Evolutionary conservation across 2,329 filamentous ascomycete species (phyloP).

Genomic region (Phialemoniopsis sp.): DNA sequence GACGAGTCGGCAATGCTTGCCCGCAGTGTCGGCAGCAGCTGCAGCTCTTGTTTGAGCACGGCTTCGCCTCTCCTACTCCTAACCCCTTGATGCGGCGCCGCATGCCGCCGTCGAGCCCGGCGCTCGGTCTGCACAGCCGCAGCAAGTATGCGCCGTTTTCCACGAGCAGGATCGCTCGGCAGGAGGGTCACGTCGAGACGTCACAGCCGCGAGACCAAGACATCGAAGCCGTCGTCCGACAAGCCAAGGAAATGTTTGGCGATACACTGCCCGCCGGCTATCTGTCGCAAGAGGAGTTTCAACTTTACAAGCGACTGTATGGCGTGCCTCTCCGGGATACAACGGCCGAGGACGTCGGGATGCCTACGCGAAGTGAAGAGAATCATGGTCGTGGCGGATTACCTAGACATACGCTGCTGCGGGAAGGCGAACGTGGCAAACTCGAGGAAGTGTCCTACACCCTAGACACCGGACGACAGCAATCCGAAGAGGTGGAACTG

Average conservation of each 20-base stretch:
- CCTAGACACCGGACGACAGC: constrained; percentile 14
- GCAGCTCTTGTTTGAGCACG: constrained; percentile 8
- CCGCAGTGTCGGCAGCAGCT: constrained; percentile 13
- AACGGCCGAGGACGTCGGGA: constrained; percentile 53
- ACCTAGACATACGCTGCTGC: constrained; percentile 42
- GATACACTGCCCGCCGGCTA: constrained; percentile 71
- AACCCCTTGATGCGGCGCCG: neutral
- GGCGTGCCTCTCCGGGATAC: constrained; percentile 67
- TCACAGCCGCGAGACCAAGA: constrained; percentile 18
- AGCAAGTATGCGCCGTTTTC: too few relatives aligned
- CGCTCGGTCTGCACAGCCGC: too few relatives aligned
- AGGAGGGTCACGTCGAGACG: neutral
- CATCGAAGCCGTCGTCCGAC: constrained; percentile 62
- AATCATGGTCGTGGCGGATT: constrained; percentile 8
- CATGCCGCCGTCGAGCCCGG: neutral
- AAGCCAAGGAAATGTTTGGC: constrained; percentile 71
- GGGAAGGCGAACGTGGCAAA: constrained; percentile 49
- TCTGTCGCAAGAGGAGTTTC: constrained; percentile 66
- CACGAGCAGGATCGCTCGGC: neutral
- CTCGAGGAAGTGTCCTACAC: constrained; percentile 58
- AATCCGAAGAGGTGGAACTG: too few relatives aligned
- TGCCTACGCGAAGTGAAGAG: constrained; percentile 25
- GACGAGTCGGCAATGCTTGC: constrained; percentile 7
- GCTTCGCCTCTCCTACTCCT: neutral
- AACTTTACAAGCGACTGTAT: constrained; percentile 76